Base-by-base conservation (phyloP, 352 stramenopile species). In the Pythium utonaiense region DNA sequence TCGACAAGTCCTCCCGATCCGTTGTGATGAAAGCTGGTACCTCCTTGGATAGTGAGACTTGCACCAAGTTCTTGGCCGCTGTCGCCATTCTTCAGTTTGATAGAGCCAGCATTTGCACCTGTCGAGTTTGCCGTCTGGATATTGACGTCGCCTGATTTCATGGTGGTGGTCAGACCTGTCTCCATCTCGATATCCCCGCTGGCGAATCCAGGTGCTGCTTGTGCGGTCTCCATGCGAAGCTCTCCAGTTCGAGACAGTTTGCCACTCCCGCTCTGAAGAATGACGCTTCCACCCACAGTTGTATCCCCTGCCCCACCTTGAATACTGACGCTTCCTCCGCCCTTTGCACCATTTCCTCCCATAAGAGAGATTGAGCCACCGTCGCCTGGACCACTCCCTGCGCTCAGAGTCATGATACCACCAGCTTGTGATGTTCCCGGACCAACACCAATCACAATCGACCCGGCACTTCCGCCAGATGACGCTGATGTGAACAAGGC, bases 381-480 rank as follows among this genome's bases (percentile, higher is more conserved):
- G 12, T 27, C 24, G 0, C 36, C 36, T 16, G 36, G 36, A 36
- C 56, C 42, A 12, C 7, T 25, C 25, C 56, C 56, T 2, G 45
- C 56, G 22, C 3, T 56, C 17, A 63, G 50, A 9, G 22, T 34
- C n/a, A 64, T 49, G 31, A 16, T 5, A 42, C 53, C 53, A 17
- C 53, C 53, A 33, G 2, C 25, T 19, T 36, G 34, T 19, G 34
- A 41, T 3, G 12, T 16, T n/a, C 7, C 34, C 6, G 6, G 8
- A 16, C 34, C 40, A 3, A 27, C 40, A 16, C 50, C 50, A 25
- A 36, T 57, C 30, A 17, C 42, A 41, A 55, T 60, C n/a, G 34
- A 17, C 13, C 28, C 33, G 24, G 45, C 38, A 21, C 33, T 44
- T 13, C 68, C 71, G 51, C 67, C 70, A 77, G 5, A 17, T n/a